Percentiles rank a stretch among this genome's conserved stretches.
These are phyloP conservation scores for Nakazawaea molendinolei DNA, from an alignment of 805 yeast genomes.

Conservation along the genomic window DNA sequence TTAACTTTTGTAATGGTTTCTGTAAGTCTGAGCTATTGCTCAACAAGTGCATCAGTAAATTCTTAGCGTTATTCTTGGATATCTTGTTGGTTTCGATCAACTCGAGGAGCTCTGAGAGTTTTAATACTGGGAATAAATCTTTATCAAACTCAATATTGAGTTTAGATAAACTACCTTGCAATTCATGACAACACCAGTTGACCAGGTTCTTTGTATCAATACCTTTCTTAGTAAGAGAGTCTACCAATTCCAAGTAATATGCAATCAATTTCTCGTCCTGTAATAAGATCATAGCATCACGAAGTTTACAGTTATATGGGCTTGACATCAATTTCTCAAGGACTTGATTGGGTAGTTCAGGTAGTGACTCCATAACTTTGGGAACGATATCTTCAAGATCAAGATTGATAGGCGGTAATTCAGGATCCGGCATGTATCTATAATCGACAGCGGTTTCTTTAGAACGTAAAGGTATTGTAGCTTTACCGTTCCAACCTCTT, in stretches of 20 bases:
- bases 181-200: slow-evolving; percentile 80
- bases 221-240: slow-evolving; percentile 14
- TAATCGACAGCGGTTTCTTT: slow-evolving; percentile 85
- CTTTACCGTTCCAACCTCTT: slow-evolving; percentile 85
- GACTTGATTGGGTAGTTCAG: slow-evolving; percentile 56
- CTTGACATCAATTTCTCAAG: slow-evolving; percentile 32
- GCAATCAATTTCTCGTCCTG: slow-evolving; percentile 39
- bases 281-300: slow-evolving; percentile 70
- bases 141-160: slow-evolving; percentile 30
- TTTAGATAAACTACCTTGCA: slow-evolving; percentile 62
- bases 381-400: slow-evolving; percentile 34
- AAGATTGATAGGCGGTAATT: slow-evolving; percentile 56
- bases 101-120: slow-evolving; percentile 48
- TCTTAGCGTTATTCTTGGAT: slow-evolving; percentile 63
- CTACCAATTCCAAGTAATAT: slow-evolving; percentile 45
- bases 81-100: slow-evolving; percentile 40
- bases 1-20: slow-evolving; percentile 32
- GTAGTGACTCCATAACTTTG: slow-evolving; percentile 29
- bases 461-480: slow-evolving; percentile 58
- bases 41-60: slow-evolving; percentile 56
- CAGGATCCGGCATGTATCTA: slow-evolving; percentile 93
- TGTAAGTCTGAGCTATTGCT: slow-evolving; percentile 34
- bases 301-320: slow-evolving; percentile 54
- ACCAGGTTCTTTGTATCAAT: slow-evolving; percentile 37
- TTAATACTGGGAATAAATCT: slow-evolving; percentile 23